Evolutionary conservation across 352 stramenopile genomes (phyloP), one percentile per base, ranked within the genome.

Genomic region (Phytophthora capsici): DNA sequence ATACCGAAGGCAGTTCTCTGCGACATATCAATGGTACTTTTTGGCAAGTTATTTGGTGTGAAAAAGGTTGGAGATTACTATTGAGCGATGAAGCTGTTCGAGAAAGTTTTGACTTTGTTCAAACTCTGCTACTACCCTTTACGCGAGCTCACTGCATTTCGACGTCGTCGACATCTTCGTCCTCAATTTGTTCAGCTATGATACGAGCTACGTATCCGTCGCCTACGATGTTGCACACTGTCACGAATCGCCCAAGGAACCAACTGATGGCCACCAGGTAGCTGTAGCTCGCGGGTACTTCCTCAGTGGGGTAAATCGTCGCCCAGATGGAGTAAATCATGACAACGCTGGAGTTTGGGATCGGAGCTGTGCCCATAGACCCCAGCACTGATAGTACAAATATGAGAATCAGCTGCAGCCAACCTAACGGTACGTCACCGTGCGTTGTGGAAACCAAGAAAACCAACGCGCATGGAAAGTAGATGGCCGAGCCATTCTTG

Each of bases 401-500:
- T 55, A 91, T 85, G 51, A 93, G 67, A 22, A 84, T 43, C 13
- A 88, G 41, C 52, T 90, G 59, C 25, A 78, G 45, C 65, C 67
- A 84, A 5, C 75, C 77, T 19, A 93, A 54, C 6, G 77, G 40
- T 12, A 86, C 73, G 3, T 61, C 41, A 0, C 62, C 45, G 5
- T 73, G 73, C 4, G 77, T 66, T 28, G 85, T 90, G 22, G 77
- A 74, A 10, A 82, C 80, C 20, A 93, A 69, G 57, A 91, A 93
- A 12, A 93, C 71, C 7, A 93, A 55, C 8, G 83, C 80, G 19
- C 71, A 84, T 0, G 82, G 82, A 57, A 89, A 94, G 56, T 87
- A 88, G 60, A 92, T 86, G 12, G 83, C 84, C 26, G 76, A 83
- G 64, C 85, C 85, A 57, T 94, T 90, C 78, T 91, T 94, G 73